Evolutionary conservation across 148 eudicot species (phyloP).

Genomic region (Chenopodium quinoa): DNA sequence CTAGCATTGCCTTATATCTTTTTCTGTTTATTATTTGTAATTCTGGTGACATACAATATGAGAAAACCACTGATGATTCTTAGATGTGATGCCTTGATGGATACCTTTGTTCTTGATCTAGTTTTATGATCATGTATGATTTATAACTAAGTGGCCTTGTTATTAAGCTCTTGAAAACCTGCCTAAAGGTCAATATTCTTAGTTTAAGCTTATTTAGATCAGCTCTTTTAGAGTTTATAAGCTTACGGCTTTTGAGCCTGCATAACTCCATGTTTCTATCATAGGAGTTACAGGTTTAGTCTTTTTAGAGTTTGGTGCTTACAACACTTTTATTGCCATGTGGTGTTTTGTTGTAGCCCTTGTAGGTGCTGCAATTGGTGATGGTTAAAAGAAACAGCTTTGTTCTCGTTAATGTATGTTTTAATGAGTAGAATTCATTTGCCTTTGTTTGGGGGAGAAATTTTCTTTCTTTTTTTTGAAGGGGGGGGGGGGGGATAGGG

Average conservation of each 20-base stretch:
- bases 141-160: neutral
- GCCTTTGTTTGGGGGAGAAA: neutral
- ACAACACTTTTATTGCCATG: neutral
- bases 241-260: neutral
- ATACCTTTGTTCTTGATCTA: neutral
- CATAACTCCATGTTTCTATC: neutral
- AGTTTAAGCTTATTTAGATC: neutral
- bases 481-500: too few species aligned
- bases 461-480: neutral
- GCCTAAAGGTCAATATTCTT: neutral
- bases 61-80: neutral
- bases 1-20: constrained; percentile 12
- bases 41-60: neutral
- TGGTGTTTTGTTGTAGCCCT: too few species aligned
- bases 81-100: neutral
- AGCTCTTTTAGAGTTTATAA: neutral
- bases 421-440: neutral
- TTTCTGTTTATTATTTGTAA: neutral
- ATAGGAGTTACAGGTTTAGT: neutral
- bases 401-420: neutral
- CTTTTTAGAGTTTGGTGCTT: neutral
- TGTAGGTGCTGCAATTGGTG: neutral
- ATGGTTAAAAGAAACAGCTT: neutral
- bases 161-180: neutral
- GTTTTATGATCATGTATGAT: neutral